phyloP scores from a whole-genome alignment of 495 filamentous ascomycete species.

The Lophiotrema nucula region DNA sequence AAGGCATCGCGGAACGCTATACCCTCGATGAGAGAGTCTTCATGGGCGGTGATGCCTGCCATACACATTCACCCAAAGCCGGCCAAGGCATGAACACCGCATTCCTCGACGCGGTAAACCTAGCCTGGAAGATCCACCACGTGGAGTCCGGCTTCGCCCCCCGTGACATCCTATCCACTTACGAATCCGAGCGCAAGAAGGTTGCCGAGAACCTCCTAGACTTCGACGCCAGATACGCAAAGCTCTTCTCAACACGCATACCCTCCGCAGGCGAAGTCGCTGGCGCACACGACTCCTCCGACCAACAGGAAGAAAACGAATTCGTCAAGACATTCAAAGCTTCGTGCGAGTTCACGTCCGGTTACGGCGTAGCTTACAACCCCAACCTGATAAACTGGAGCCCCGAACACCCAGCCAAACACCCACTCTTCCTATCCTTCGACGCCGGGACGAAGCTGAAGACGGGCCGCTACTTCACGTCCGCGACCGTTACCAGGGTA shows the following conservation, averaged over 20 bases:
- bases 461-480: conserved; percentile 69
- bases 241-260: conserved; percentile 51
- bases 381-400: conserved; percentile 70
- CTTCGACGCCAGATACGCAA: conserved; percentile 57
- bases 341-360: conserved; percentile 63
- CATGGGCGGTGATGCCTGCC: conserved; percentile 62
- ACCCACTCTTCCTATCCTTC: conserved; percentile 57
- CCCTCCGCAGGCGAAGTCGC: conserved; percentile 57
- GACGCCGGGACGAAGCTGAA: conserved; percentile 58
- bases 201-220: conserved; percentile 72
- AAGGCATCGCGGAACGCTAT: conserved; percentile 68
- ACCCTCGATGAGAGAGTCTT: conserved; percentile 61
- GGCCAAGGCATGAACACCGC: conserved; percentile 75
- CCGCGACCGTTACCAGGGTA: conserved; percentile 76
- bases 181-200: conserved; percentile 64
- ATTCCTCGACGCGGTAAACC: conserved; percentile 58
- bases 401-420: conserved; percentile 67
- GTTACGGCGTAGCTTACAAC: conserved; percentile 63
- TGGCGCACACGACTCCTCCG: conserved; percentile 8
- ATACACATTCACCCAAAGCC: conserved; percentile 68
- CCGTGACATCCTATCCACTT: conserved; percentile 62
- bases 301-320: conserved; percentile 51
- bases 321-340: conserved; percentile 67
- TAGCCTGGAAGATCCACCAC: conserved; percentile 71
- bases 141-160: conserved; percentile 56